Evolutionary conservation across 2,329 filamentous ascomycete genomes (phyloP).

Genomic region (Chaetothyriales sp.): DNA sequence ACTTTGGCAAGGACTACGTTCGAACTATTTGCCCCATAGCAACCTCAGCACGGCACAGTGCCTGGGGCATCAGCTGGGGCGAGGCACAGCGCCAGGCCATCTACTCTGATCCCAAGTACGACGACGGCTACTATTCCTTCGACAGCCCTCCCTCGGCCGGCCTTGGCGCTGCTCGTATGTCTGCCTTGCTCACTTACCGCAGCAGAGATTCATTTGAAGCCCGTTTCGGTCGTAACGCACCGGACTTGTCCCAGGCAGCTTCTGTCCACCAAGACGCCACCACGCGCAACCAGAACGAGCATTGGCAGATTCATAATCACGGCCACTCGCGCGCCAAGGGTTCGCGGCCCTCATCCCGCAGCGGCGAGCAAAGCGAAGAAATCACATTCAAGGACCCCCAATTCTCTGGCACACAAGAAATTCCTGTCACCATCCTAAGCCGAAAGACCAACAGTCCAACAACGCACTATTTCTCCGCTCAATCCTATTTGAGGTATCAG

Average conservation of each 20-base stretch:
- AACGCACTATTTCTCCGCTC: slow-evolving; percentile 91
- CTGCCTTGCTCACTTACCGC: slow-evolving; percentile 85
- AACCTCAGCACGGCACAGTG: slow-evolving; percentile 42
- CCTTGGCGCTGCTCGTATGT: slow-evolving; percentile 90
- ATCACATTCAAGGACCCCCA: slow-evolving; percentile 48
- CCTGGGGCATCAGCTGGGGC: slow-evolving; percentile 47
- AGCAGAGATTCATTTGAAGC: slow-evolving; percentile 95
- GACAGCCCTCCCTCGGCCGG: slow-evolving; percentile 75
- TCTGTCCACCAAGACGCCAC: slow-evolving; percentile 42
- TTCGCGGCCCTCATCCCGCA: slow-evolving; percentile 32
- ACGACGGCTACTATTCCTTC: slow-evolving; percentile 87
- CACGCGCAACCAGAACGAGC: slow-evolving; percentile 53
- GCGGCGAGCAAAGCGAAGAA: slow-evolving; percentile 1
- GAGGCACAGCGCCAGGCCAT: slow-evolving; percentile 54
- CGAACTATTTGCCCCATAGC: slow-evolving; percentile 42
- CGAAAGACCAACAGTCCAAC: slow-evolving; percentile 20
- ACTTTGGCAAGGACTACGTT: slow-evolving; percentile 54
- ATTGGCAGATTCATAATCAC: slow-evolving; percentile 73
- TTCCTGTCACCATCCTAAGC: slow-evolving; percentile 28
- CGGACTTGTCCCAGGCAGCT: slow-evolving; percentile 69
- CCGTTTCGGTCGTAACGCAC: slow-evolving; percentile 83
- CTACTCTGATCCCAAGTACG: slow-evolving; percentile 96
- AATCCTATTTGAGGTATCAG: slow-evolving; percentile 94
- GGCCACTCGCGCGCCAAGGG: slow-evolving; percentile 53
- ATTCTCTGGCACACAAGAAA: slow-evolving; percentile 51